Conservation (phyloP, 1,284 basidiomycete species). For the Leccinum fuscescens region DNA sequence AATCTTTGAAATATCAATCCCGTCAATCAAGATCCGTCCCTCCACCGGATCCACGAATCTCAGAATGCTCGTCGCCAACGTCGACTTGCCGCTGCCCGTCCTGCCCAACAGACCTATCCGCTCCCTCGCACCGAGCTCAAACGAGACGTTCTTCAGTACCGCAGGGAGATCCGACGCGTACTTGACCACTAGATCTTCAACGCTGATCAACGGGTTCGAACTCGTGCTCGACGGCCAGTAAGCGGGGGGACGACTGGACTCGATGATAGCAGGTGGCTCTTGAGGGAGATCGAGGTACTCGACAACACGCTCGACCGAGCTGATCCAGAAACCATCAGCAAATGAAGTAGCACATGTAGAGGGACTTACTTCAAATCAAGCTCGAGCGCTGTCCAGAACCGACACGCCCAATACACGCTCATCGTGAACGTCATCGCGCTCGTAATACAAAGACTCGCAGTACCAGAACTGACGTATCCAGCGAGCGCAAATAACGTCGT, state of each 20-base stretch:
- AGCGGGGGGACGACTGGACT: slow-evolving; percentile 68
- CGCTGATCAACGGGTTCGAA: slow-evolving; percentile 48
- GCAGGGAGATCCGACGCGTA: slow-evolving; percentile 84
- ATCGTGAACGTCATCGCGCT: slow-evolving; percentile 64
- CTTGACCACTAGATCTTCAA: slow-evolving; percentile 76
- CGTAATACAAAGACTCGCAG: slow-evolving; percentile 84
- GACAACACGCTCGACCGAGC: slow-evolving; percentile 80
- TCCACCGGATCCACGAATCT: slow-evolving; percentile 84
- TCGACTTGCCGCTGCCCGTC: slow-evolving; percentile 80
- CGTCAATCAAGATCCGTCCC: slow-evolving; percentile 83
- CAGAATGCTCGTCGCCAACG: slow-evolving; percentile 82
- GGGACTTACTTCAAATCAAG: slow-evolving; percentile 33
- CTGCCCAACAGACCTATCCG: slow-evolving; percentile 73
- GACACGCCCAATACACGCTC: slow-evolving; percentile 69
- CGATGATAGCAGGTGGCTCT: slow-evolving; percentile 75
- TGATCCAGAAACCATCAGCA: slow-evolving; percentile 70
- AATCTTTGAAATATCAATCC: slow-evolving; percentile 86
- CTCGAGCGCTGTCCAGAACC: slow-evolving; percentile 53
- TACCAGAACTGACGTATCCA: slow-evolving; percentile 64
- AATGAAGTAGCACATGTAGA: not conserved
- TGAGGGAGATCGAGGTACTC: slow-evolving; percentile 89
- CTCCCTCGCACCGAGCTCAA: slow-evolving; percentile 60
- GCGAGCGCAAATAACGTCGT: slow-evolving; percentile 77
- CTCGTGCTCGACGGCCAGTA: slow-evolving; percentile 83
- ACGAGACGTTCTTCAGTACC: slow-evolving; percentile 77